These are phyloP conservation scores for Colletotrichum limetticola DNA, from an alignment of 2,329 filamentous ascomycete species.

Conservation along the genomic window DNA sequence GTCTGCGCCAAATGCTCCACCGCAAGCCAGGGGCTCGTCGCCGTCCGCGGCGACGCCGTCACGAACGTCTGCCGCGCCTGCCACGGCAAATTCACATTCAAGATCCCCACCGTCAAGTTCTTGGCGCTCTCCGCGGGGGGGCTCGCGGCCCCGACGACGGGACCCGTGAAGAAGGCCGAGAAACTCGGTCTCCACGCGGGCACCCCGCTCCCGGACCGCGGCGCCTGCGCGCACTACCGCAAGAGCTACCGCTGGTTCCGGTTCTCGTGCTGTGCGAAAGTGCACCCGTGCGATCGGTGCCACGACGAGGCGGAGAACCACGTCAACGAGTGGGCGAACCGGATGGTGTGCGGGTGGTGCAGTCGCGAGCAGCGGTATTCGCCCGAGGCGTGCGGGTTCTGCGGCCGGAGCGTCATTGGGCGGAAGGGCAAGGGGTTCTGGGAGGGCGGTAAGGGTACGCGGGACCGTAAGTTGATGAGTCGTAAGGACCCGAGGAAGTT, in stretches of 20 bases:
- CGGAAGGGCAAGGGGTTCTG: slow-evolving; percentile 78
- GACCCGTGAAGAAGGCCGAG: slow-evolving; percentile 58
- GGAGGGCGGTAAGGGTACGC: slow-evolving; percentile 88
- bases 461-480: slow-evolving; percentile 77
- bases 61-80: slow-evolving; percentile 83
- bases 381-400: slow-evolving; percentile 80
- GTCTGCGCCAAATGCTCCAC: slow-evolving; percentile 83
- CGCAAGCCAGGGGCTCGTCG: slow-evolving; percentile 72
- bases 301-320: slow-evolving; percentile 80
- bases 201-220: slow-evolving; percentile 63
- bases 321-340: slow-evolving; percentile 81
- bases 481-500: slow-evolving; percentile 81
- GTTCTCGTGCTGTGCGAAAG: slow-evolving; percentile 70
- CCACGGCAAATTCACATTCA: slow-evolving; percentile 83
- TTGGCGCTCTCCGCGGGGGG: slow-evolving; percentile 72
- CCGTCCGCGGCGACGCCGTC: slow-evolving; percentile 78
- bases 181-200: slow-evolving; percentile 67
- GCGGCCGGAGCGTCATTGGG: slow-evolving; percentile 76
- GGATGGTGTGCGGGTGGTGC: slow-evolving; percentile 86
- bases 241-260: slow-evolving; percentile 73
- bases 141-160: slow-evolving; percentile 50
- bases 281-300: slow-evolving; percentile 75
- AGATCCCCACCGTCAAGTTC: slow-evolving; percentile 82
- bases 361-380: slow-evolving; percentile 84
- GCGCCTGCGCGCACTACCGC: slow-evolving; percentile 68